These are phyloP conservation scores for Starmerella floris DNA, from an alignment of 805 yeast species.

Conservation along the genomic window DNA sequence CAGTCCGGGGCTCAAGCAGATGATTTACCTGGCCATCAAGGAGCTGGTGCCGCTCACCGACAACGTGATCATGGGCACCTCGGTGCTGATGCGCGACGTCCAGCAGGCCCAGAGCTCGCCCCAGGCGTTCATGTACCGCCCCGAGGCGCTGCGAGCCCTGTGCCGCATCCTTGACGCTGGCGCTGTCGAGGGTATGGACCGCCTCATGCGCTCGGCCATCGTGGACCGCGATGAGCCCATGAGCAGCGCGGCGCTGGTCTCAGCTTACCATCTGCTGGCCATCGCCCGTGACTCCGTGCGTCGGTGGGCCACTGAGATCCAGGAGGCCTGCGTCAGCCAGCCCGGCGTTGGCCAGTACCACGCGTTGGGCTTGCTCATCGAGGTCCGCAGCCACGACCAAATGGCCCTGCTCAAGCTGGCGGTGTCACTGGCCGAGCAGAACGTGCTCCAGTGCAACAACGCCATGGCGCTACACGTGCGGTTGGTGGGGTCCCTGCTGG, in stretches of 20 bases:
- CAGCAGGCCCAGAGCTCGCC: slow-evolving; percentile 46
- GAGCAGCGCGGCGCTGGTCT: slow-evolving; percentile 85
- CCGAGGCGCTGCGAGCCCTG: slow-evolving; percentile 87
- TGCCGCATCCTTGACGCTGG: slow-evolving; percentile 71
- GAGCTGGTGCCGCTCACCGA: slow-evolving; percentile 74
- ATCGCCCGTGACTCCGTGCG: slow-evolving; percentile 83
- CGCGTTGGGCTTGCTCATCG: slow-evolving; percentile 81
- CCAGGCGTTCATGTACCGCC: slow-evolving; percentile 46
- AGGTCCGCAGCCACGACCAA: slow-evolving; percentile 77
- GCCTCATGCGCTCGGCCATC: slow-evolving; percentile 80
- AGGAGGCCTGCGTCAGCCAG: slow-evolving; percentile 66
- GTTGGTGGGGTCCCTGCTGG: slow-evolving; percentile 38
- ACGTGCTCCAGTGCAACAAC: slow-evolving; percentile 58
- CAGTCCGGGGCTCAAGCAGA: slow-evolving; percentile 74
- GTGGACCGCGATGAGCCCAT: slow-evolving; percentile 81
- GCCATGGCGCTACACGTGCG: slow-evolving; percentile 79
- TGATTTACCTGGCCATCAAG: slow-evolving; percentile 86
- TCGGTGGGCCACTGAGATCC: slow-evolving; percentile 87
- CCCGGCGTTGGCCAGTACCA: slow-evolving; percentile 77
- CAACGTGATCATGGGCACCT: slow-evolving; percentile 93
- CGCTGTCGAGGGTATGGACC: slow-evolving; percentile 85
- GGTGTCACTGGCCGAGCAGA: slow-evolving; percentile 51
- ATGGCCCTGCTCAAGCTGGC: slow-evolving; percentile 88
- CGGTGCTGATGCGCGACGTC: slow-evolving; percentile 95
- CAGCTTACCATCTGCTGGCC: slow-evolving; percentile 80